A percentile compares a stretch with the other conserved stretches of the same genome.
These are phyloP conservation scores for Bipolaris bicolor DNA, from an alignment of 2,329 filamentous ascomycete species.

Conservation along the genomic window DNA sequence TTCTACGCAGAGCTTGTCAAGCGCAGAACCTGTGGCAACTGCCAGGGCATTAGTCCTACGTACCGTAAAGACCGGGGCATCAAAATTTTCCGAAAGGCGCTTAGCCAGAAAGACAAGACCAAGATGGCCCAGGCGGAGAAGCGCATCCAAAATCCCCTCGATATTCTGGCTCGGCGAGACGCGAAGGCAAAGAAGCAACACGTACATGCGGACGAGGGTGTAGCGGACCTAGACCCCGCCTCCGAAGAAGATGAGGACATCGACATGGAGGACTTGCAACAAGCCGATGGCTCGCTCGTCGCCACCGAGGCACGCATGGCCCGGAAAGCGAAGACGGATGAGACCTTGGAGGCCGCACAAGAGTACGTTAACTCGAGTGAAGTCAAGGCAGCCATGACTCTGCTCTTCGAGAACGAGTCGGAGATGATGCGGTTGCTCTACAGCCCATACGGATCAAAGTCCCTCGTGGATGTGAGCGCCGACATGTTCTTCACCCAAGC, in stretches of 20 bases:
- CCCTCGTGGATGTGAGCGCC: slow-evolving; percentile 63
- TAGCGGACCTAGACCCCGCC: slow-evolving; percentile 65
- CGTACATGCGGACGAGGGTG: slow-evolving; percentile 68
- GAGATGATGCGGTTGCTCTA: slow-evolving; percentile 87
- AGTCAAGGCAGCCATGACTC: slow-evolving; percentile 75
- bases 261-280: slow-evolving; percentile 43
- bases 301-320: slow-evolving; percentile 53
- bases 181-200: slow-evolving; percentile 53
- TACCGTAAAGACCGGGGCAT: slow-evolving; percentile 90
- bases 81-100: slow-evolving; percentile 88
- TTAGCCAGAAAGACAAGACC: slow-evolving; percentile 75
- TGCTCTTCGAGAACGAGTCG: slow-evolving; percentile 86
- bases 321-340: slow-evolving; percentile 48
- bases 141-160: slow-evolving; percentile 72
- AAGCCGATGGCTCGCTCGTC: slow-evolving; percentile 59
- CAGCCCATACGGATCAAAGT: slow-evolving; percentile 72
- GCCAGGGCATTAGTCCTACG: slow-evolving; percentile 62
- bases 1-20: slow-evolving; percentile 77
- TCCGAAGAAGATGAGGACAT: slow-evolving; percentile 53
- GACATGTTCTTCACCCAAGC: slow-evolving; percentile 95
- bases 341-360: slow-evolving; percentile 56
- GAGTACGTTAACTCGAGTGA: slow-evolving; percentile 83
- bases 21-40: slow-evolving; percentile 72
- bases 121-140: slow-evolving; percentile 76
- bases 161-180: slow-evolving; percentile 60